Evolutionary conservation across 2,329 filamentous ascomycete genomes (phyloP).

Genomic region (Coleophoma eucalyptorum): DNA sequence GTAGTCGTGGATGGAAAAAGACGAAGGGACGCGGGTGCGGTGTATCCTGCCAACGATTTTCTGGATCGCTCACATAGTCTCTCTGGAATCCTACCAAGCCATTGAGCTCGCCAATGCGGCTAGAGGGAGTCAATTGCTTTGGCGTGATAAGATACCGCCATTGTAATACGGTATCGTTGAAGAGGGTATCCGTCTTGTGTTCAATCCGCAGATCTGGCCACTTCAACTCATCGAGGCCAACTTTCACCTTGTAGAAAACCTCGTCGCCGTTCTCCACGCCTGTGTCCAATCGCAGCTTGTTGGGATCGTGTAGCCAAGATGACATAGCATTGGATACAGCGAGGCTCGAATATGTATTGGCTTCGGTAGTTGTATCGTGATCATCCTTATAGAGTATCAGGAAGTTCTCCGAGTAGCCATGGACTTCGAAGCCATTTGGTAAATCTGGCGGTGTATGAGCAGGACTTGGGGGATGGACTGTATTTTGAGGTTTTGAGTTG

Average conservation of each 20-base stretch:
- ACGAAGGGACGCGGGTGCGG: constrained; percentile 68
- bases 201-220: constrained; percentile 25
- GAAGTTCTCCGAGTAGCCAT: constrained; percentile 73
- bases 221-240: constrained; percentile 16
- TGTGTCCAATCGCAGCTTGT: constrained; percentile 63
- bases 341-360: constrained; percentile 76
- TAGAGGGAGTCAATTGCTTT: constrained; percentile 31
- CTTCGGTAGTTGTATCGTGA: constrained; percentile 55
- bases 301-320: constrained; percentile 73
- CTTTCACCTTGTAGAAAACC: constrained; percentile 57
- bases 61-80: constrained; percentile 63
- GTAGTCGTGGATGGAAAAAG: constrained; percentile 83
- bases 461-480: constrained; percentile 65
- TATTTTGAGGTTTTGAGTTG: constrained; percentile 56
- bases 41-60: constrained; percentile 66
- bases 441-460: constrained; percentile 70
- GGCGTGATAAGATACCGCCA: constrained; percentile 63
- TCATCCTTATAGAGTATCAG: constrained; percentile 68
- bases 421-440: constrained; percentile 57
- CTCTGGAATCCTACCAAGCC: constrained; percentile 72
- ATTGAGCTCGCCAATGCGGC: constrained; percentile 64
- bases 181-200: constrained; percentile 10
- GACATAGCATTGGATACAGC: constrained; percentile 71
- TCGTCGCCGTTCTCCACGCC: constrained; percentile 59
- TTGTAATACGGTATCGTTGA: constrained; percentile 46